A percentile compares a stretch with the other conserved stretches of the same genome.
Evolutionary conservation across 331 rosid genomes (phyloP).

Genomic region (Phaseolus coccineus): DNA sequence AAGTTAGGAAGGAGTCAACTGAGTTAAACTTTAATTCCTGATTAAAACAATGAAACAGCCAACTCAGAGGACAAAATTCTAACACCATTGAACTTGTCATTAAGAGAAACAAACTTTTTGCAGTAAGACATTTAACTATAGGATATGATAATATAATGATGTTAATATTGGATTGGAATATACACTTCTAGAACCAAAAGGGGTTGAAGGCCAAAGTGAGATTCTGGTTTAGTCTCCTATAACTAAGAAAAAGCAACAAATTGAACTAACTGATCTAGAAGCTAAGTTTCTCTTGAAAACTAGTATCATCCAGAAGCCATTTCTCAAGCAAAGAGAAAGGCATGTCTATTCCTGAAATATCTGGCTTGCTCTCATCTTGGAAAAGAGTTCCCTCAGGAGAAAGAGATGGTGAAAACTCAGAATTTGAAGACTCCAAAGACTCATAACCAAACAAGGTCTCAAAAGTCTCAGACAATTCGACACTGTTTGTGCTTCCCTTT

Average conservation of each 20-base stretch:
- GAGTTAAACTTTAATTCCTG: background rate
- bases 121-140: background rate
- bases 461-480: slow-evolving; percentile 52
- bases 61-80: background rate
- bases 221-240: slow-evolving; percentile 21
- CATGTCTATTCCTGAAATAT: slow-evolving; percentile 24
- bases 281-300: slow-evolving; percentile 41
- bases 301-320: slow-evolving; percentile 82
- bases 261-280: slow-evolving; percentile 27
- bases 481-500: slow-evolving; percentile 33
- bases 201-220: slow-evolving; percentile 44
- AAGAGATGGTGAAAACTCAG: slow-evolving; percentile 62
- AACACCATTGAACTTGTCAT: background rate
- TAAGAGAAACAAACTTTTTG: background rate
- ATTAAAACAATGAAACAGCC: background rate
- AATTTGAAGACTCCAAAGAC: slow-evolving; percentile 75
- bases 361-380: slow-evolving; percentile 65
- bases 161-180: slow-evolving; percentile 40
- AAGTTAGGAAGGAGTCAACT: background rate
- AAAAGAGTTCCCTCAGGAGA: slow-evolving; percentile 67
- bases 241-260: slow-evolving; percentile 28
- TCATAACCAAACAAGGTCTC: slow-evolving; percentile 68
- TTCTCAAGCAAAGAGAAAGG: slow-evolving; percentile 75
- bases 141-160: slow-evolving; percentile 10
- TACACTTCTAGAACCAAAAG: slow-evolving; percentile 52